Evolutionary conservation across 2,329 filamentous ascomycete genomes (phyloP).

Genomic region (Nothomitra cinnamomea): DNA sequence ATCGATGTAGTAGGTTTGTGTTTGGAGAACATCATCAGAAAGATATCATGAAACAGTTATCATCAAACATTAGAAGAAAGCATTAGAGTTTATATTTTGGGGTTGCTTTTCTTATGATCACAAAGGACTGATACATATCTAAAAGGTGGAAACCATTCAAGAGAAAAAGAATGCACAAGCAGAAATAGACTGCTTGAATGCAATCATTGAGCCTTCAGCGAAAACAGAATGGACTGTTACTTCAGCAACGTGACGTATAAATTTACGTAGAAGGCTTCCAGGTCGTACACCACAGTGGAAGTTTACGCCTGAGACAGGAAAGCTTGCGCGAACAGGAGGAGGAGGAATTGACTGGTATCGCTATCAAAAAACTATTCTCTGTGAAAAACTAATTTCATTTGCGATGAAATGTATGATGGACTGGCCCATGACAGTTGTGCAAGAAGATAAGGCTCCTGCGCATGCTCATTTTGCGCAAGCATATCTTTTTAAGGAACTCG

Average conservation of each 20-base stretch:
- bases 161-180: constrained; percentile 11
- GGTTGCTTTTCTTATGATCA: constrained; percentile 16
- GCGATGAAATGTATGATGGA: not conserved
- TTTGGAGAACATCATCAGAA: constrained; percentile 5
- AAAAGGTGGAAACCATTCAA: constrained; percentile 8
- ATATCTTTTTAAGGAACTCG: constrained; percentile 3
- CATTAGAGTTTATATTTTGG: too few species aligned
- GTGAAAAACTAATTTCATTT: not conserved
- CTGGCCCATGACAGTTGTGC: not conserved
- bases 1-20: not conserved
- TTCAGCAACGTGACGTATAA: constrained; percentile 9
- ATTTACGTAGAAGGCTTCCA: constrained; percentile 3
- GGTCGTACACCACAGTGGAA: not conserved
- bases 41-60: constrained; percentile 9
- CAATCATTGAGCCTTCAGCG: constrained; percentile 6
- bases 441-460: not conserved
- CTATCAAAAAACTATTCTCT: not conserved
- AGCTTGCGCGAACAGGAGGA: not conserved
- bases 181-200: constrained; percentile 12
- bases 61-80: constrained; percentile 8
- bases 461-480: not conserved
- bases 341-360: not conserved
- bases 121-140: constrained; percentile 16
- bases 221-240: constrained; percentile 12
- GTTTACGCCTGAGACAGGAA: not conserved